These are phyloP conservation scores for Bruguiera parviflora DNA, from an alignment of 345 rosid species.

Conservation along the genomic window DNA sequence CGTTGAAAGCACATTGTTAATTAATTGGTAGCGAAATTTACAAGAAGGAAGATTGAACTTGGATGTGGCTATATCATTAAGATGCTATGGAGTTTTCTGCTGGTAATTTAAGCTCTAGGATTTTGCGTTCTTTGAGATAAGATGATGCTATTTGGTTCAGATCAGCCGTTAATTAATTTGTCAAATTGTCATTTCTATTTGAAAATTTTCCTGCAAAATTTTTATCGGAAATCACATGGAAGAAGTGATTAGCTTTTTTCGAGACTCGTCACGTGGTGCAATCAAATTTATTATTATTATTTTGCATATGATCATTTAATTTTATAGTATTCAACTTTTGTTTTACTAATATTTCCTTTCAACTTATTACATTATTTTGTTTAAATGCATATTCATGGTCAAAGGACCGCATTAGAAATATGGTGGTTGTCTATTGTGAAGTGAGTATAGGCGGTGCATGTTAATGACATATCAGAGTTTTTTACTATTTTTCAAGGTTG, in stretches of 20 bases:
- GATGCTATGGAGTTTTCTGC: constrained; percentile 37
- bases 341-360: background rate
- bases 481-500: constrained; percentile 30
- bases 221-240: too few species aligned
- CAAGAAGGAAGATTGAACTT: constrained; percentile 33
- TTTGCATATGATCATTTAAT: too few species aligned
- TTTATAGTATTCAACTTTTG: too few species aligned
- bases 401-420: constrained; percentile 29
- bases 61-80: constrained; percentile 43
- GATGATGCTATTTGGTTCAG: background rate
- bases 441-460: constrained; percentile 35
- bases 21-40: background rate
- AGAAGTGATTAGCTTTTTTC: too few species aligned
- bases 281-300: too few species aligned
- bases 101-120: constrained; percentile 33
- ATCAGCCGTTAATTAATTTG: too few species aligned
- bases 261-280: too few species aligned
- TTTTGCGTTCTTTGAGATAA: constrained; percentile 29
- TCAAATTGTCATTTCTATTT: too few species aligned
- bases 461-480: constrained; percentile 25
- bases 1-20: too few species aligned
- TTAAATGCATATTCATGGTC: constrained; percentile 32
- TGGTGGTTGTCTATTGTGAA: constrained; percentile 33
- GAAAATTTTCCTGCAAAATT: too few species aligned
- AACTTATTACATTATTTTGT: constrained; percentile 24